Percentiles rank a stretch among this genome's conserved stretches.
Conservation (phyloP, 768 basidiomycete species). For the Floccularia luteovirens region DNA sequence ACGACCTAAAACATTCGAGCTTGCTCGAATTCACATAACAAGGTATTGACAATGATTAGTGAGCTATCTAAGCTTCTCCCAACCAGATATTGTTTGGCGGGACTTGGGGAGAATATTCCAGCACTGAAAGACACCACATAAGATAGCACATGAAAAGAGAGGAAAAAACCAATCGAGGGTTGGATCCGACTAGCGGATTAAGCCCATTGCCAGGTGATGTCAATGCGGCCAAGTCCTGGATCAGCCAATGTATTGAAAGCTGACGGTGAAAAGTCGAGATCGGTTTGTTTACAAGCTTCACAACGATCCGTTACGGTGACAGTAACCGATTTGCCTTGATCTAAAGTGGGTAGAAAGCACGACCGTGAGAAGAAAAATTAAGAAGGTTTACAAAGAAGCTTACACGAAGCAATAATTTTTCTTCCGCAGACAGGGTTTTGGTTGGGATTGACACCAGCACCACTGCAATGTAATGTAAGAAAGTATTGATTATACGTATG, state of each 20-base stretch:
- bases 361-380: conserved; percentile 4
- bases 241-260: conserved; percentile 47
- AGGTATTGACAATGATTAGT: no score
- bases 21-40: no score
- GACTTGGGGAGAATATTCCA: no score
- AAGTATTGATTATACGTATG: background rate
- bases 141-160: no score
- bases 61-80: no score
- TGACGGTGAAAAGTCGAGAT: conserved; percentile 57
- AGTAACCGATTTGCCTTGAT: conserved; percentile 37
- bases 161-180: conserved; percentile 3
- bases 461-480: conserved; percentile 25
- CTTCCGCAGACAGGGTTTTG: conserved; percentile 64
- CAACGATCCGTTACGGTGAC: conserved; percentile 61
- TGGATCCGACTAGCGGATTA: conserved; percentile 13
- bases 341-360: conserved; percentile 21
- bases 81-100: no score
- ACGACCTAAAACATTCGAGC: no score
- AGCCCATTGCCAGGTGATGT: conserved; percentile 43
- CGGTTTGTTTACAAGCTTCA: conserved; percentile 35
- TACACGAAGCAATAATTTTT: conserved; percentile 41
- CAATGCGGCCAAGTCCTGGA: conserved; percentile 41
- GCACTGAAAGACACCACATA: no score
- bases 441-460: conserved; percentile 56
- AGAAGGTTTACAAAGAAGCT: conserved; percentile 10